A percentile compares a stretch with the other conserved stretches of the same genome.
Evolutionary conservation across 768 basidiomycete species (phyloP).

Genomic region (Xerocomellus chrysenteron): DNA sequence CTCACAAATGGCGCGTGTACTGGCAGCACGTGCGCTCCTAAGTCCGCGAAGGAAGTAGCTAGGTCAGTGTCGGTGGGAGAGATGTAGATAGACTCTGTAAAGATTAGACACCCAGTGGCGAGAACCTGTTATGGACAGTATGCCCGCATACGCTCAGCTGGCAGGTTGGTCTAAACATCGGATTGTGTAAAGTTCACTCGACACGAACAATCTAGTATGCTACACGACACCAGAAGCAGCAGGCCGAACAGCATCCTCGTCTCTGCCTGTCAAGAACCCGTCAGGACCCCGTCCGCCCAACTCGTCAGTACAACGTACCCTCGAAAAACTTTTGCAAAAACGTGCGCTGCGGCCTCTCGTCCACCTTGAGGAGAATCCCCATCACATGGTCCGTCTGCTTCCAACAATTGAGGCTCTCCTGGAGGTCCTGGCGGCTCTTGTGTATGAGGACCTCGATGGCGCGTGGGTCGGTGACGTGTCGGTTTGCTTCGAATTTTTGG

Average conservation of each 20-base stretch:
- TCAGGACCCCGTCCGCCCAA: not conserved
- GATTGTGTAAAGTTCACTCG: conserved; percentile 2
- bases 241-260: conserved; percentile 69
- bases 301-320: conserved; percentile 45
- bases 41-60: too few relatives aligned
- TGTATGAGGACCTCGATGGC: conserved; percentile 84
- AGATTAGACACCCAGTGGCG: not conserved
- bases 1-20: too few relatives aligned
- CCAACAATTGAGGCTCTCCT: conserved; percentile 95
- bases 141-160: not conserved
- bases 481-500: conserved; percentile 83
- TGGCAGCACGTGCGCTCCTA: too few relatives aligned
- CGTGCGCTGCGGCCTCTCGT: conserved; percentile 48
- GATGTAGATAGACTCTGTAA: too few relatives aligned
- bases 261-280: conserved; percentile 50
- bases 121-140: not conserved
- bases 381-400: conserved; percentile 81
- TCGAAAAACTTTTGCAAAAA: conserved; percentile 86
- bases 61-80: too few relatives aligned
- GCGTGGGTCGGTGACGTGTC: conserved; percentile 74
- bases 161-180: not conserved
- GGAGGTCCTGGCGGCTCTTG: conserved; percentile 84
- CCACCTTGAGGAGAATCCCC: conserved; percentile 59
- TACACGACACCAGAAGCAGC: conserved; percentile 53
- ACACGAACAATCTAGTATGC: not conserved